Conservation (phyloP, 768 basidiomycete genomes). For the Macrolepiota albuminosa region DNA sequence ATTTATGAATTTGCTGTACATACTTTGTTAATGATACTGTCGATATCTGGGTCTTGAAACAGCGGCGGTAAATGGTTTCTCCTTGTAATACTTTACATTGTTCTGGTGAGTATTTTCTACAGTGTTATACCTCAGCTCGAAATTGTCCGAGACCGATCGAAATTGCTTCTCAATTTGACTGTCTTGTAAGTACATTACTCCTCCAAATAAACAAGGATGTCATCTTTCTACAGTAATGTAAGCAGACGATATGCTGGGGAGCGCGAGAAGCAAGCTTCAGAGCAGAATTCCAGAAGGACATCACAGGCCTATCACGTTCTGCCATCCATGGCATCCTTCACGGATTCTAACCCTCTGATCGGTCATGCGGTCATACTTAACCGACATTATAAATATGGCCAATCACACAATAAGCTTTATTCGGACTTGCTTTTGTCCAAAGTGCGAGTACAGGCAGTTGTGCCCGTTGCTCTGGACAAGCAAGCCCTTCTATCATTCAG, state of each 20-base stretch:
- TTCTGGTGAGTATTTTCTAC: neutral
- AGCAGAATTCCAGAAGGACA: too few species aligned
- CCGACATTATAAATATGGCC: neutral
- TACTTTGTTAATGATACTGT: neutral
- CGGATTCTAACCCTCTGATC: too few species aligned
- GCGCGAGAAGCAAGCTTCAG: too few species aligned
- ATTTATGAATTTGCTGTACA: neutral
- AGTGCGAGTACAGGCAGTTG: slow-evolving; percentile 1
- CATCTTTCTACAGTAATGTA: too few species aligned
- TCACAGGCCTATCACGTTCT: too few species aligned
- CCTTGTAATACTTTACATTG: too few species aligned
- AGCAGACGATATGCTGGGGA: too few species aligned
- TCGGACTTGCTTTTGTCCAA: slow-evolving; percentile 8
- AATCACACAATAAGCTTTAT: neutral
- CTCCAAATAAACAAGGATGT: too few species aligned
- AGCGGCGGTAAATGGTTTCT: neutral
- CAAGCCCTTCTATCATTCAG: neutral
- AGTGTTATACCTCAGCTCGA: neutral
- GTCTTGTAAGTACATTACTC: too few species aligned
- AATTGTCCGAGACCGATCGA: too few species aligned
- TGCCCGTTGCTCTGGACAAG: slow-evolving; percentile 6
- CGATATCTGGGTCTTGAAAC: neutral
- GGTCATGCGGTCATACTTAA: neutral
- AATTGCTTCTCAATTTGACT: too few species aligned
- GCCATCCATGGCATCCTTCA: too few species aligned